Conservation (phyloP, 2,329 filamentous ascomycete genomes). For the Ophiostoma sp. region DNA sequence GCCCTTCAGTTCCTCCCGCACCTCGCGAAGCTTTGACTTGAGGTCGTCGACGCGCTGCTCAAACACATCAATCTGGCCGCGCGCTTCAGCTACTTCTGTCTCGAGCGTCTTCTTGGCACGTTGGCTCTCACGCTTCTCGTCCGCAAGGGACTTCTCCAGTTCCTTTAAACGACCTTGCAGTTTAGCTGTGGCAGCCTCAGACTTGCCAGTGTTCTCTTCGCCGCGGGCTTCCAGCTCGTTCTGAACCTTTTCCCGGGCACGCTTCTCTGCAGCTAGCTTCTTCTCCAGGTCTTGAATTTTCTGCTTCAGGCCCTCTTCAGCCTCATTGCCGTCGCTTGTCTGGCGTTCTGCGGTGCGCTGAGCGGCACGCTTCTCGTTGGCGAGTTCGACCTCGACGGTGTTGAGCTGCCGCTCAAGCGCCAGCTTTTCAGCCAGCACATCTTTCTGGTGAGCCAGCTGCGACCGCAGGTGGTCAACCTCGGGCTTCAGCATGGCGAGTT, state of each 20-base stretch:
- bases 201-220: conserved; percentile 30
- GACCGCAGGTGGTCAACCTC: conserved; percentile 53
- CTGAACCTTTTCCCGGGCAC: conserved; percentile 35
- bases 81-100: conserved; percentile 54
- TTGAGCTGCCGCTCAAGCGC: conserved; percentile 71
- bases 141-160: conserved; percentile 34
- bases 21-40: conserved; percentile 61
- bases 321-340: conserved; percentile 27
- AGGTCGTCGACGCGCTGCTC: conserved; percentile 66
- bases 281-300: conserved; percentile 39
- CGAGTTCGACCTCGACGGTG: conserved; percentile 72
- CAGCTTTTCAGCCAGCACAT: conserved; percentile 70
- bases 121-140: conserved; percentile 44
- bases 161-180: conserved; percentile 34
- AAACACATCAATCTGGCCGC: conserved; percentile 57
- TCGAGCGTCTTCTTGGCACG: conserved; percentile 44
- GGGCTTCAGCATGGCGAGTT: conserved; percentile 49
- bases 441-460: conserved; percentile 56
- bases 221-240: conserved; percentile 28
- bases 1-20: conserved; percentile 69
- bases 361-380: conserved; percentile 69
- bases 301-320: conserved; percentile 31
- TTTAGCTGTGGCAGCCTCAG: conserved; percentile 14
- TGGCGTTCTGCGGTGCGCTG: conserved; percentile 48
- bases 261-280: conserved; percentile 39